A percentile compares a stretch with the other conserved stretches of the same genome.
Evolutionary conservation across 768 basidiomycete genomes (phyloP).

Genomic region (Cytidiella melzeri): DNA sequence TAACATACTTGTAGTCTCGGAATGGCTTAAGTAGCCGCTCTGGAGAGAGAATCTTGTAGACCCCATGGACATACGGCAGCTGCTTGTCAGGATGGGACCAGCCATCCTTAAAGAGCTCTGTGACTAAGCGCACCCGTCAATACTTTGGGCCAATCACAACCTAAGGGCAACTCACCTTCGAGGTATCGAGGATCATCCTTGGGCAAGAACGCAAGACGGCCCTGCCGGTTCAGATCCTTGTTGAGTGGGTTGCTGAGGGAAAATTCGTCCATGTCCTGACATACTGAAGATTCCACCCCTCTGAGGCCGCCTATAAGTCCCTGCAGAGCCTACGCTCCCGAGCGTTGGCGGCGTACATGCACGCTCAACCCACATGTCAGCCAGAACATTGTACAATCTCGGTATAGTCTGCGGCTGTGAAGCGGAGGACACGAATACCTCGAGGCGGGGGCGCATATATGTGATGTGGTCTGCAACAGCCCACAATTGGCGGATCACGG

Average conservation of each 20-base stretch:
- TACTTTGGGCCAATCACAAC: not conserved
- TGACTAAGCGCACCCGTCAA: slow-evolving; percentile 31
- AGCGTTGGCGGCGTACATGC: too few relatives aligned
- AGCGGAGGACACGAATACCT: too few relatives aligned
- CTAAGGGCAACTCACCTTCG: slow-evolving; percentile 27
- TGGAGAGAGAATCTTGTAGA: slow-evolving; percentile 48
- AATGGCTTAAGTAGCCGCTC: slow-evolving; percentile 39
- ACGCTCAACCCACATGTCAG: too few relatives aligned
- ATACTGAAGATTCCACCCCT: not conserved
- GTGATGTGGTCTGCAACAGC: too few relatives aligned
- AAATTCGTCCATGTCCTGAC: slow-evolving; percentile 23
- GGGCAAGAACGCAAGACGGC: slow-evolving; percentile 37
- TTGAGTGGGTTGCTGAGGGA: slow-evolving; percentile 39
- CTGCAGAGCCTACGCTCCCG: too few relatives aligned
- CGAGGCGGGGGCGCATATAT: too few relatives aligned
- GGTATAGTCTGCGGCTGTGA: too few relatives aligned
- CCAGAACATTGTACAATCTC: too few relatives aligned
- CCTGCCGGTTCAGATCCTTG: slow-evolving; percentile 30
- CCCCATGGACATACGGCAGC: slow-evolving; percentile 39
- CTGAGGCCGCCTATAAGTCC: not conserved
- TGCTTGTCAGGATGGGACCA: slow-evolving; percentile 53
- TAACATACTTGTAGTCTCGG: slow-evolving; percentile 39
- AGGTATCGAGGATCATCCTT: slow-evolving; percentile 30
- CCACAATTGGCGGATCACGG: too few relatives aligned
- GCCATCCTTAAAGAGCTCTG: slow-evolving; percentile 42